These are phyloP conservation scores for Rhizophagus clarus DNA, from an alignment of 192 early-diverging fungal genomes.

Conservation along the genomic window DNA sequence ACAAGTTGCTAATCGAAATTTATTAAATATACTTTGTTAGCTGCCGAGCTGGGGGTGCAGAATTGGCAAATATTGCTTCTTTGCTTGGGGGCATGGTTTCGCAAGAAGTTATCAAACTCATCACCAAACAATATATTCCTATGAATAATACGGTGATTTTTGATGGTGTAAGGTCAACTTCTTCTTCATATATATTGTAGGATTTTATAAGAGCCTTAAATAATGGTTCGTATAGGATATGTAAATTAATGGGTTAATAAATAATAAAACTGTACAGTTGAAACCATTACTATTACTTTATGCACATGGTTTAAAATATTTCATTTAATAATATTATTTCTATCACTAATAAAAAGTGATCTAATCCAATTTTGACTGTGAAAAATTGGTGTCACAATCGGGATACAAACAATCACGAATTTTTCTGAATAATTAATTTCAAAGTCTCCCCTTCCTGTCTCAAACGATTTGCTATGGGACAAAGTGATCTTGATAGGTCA, in stretches of 20 bases:
- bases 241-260: neutral
- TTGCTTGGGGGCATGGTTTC: constrained; percentile 87
- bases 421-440: no score
- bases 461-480: constrained; percentile 12
- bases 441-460: no score
- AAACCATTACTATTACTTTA: no score
- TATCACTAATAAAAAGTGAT: no score
- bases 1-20: neutral
- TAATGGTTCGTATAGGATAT: neutral
- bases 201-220: neutral
- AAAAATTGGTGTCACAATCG: no score
- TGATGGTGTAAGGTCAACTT: constrained; percentile 74
- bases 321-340: no score
- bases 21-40: constrained; percentile 38
- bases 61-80: constrained; percentile 84
- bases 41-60: constrained; percentile 67
- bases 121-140: constrained; percentile 94
- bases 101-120: constrained; percentile 94
- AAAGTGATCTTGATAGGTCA: constrained; percentile 21
- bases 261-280: no score
- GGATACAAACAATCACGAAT: no score
- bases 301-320: no score
- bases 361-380: no score
- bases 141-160: constrained; percentile 85
- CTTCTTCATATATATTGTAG: constrained; percentile 46